Base-by-base conservation (phyloP, 2,329 filamentous ascomycete species). In the Colletotrichum melonis region DNA sequence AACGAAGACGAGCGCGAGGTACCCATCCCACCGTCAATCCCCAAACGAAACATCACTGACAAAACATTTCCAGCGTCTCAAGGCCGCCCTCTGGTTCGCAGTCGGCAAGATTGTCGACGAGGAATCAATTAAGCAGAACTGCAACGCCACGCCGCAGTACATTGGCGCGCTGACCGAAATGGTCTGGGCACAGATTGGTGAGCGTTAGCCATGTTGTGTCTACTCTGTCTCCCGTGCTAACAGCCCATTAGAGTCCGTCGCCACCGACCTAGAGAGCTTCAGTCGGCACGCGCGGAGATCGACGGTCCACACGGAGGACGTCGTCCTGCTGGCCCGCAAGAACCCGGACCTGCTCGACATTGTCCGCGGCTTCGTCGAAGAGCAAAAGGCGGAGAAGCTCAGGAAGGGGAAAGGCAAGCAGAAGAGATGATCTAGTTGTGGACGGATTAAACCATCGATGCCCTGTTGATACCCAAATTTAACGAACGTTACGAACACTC, bases 141-240 rank as follows among this genome's bases (percentile, higher is more conserved):
- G 94, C 75, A 98, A 97, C 82, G 94, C 95, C 7, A 98, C 96
- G 30, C 94, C 94, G 1, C 95, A 97, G 79, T 98, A 97, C 82
- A 97, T 97, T 77, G 95, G 93, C 9, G 93, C 93, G 0, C 82
- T 97, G 79, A 97, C 94, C 1, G 95, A 98, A 82, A 90, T 97
- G 82, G 93, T 96, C 8, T 98, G 94, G 91, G 89, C 92, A 1
- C 95, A 97, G 77, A 93, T 98, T 64, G 93, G 83, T 77, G 32
- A 54, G 3, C 16, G 22, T 19, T 4, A 54, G 24, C 3, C 42
- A 14, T 28, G 32, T 12, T 49, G n/a, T 14, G 32, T 22, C 32
- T 32, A n/a, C 3, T 1, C 16, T 42, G 14, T 42, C 38, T 42
- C 3, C 35, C 30, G 1, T 2, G 14, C 63, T 67, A 32, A 58